These are phyloP conservation scores for Globisporangium takayamanum DNA, from an alignment of 352 stramenopile genomes.

Conservation along the genomic window DNA sequence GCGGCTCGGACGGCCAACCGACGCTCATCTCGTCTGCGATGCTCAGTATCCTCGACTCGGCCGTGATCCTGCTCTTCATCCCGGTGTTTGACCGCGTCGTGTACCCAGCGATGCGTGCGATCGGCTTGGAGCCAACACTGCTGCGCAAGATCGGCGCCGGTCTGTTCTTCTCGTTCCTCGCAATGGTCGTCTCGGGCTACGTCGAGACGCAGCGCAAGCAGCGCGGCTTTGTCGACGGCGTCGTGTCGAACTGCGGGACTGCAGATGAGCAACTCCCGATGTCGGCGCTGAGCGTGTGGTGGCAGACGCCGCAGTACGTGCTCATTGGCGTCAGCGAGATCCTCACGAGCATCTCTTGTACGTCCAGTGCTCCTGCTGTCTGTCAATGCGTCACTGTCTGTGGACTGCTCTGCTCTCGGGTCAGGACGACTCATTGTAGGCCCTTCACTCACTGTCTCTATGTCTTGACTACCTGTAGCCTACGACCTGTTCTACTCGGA, in stretches of 20 bases:
- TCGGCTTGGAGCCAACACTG: slow-evolving; percentile 69
- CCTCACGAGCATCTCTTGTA: slow-evolving; percentile 86
- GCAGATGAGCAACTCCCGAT: slow-evolving; percentile 58
- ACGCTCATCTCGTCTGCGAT: slow-evolving; percentile 81
- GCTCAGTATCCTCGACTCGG: slow-evolving; percentile 83
- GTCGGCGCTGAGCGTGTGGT: slow-evolving; percentile 83
- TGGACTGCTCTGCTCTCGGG: not conserved
- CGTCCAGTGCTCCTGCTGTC: slow-evolving; percentile 7
- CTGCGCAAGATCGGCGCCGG: slow-evolving; percentile 86
- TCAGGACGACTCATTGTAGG: too few relatives aligned
- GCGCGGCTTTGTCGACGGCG: slow-evolving; percentile 30
- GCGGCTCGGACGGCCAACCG: not conserved
- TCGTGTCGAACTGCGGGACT: slow-evolving; percentile 74
- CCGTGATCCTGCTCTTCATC: slow-evolving; percentile 88
- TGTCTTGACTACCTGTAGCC: slow-evolving; percentile 19
- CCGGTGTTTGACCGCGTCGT: slow-evolving; percentile 82
- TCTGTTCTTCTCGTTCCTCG: slow-evolving; percentile 69
- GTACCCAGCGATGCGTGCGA: slow-evolving; percentile 63
- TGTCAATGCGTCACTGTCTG: not conserved
- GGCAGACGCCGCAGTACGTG: slow-evolving; percentile 89
- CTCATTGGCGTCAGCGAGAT: slow-evolving; percentile 87
- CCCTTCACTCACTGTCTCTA: not conserved
- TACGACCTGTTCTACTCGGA: slow-evolving; percentile 92
- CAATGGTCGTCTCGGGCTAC: slow-evolving; percentile 64
- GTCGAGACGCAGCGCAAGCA: slow-evolving; percentile 73